phyloP scores from a whole-genome alignment of 2,329 filamentous ascomycete species.

The Colletotrichum sp. region DNA sequence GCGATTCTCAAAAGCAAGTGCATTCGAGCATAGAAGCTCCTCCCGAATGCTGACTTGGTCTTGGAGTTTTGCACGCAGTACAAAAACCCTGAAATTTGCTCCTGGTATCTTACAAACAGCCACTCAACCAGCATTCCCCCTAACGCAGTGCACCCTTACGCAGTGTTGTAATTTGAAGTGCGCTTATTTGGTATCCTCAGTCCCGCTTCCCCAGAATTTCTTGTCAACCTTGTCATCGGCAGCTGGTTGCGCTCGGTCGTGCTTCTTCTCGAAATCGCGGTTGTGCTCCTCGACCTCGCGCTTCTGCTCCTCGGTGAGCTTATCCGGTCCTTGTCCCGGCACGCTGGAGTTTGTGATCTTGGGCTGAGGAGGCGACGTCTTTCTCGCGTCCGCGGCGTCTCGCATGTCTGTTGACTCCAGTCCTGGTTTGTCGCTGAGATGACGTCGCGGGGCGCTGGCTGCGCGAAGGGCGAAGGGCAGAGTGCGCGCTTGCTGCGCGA shows the following conservation, averaged over 20 bases:
- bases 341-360: slow-evolving; percentile 57
- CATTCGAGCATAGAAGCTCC: background rate
- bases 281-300: slow-evolving; percentile 65
- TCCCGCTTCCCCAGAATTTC: slow-evolving; percentile 50
- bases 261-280: slow-evolving; percentile 57
- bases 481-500: background rate
- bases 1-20: background rate
- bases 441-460: background rate
- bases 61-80: too few species aligned
- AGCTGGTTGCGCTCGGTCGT: slow-evolving; percentile 49
- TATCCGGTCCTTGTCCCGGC: slow-evolving; percentile 33
- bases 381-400: background rate
- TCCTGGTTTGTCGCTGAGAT: slow-evolving; percentile 11
- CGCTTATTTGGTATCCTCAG: background rate
- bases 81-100: too few species aligned
- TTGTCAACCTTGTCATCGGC: slow-evolving; percentile 57
- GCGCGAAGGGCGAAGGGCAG: background rate
- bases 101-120: background rate
- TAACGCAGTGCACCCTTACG: too few species aligned
- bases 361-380: slow-evolving; percentile 45
- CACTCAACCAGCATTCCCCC: background rate
- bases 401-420: slow-evolving; percentile 6
- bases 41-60: background rate
- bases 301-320: slow-evolving; percentile 55
- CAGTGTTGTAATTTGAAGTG: too few species aligned